phyloP scores from a whole-genome alignment of 345 rosid species.

The Eucalyptus marginata region DNA sequence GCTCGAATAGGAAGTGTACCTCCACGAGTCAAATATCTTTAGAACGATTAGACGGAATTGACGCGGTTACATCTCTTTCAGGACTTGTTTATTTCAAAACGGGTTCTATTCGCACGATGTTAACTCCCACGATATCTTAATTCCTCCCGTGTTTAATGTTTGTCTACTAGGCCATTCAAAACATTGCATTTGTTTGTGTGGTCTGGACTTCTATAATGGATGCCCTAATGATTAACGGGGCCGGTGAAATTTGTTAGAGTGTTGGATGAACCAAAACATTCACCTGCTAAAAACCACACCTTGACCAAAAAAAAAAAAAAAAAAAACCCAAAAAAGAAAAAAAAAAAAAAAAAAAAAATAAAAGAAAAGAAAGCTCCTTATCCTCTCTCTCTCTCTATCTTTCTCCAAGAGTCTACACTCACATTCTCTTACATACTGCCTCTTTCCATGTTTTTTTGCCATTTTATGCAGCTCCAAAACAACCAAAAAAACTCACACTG shows the following conservation, averaged over 20 bases:
- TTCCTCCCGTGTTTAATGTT: background rate
- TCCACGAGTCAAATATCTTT: background rate
- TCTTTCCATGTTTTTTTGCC: background rate
- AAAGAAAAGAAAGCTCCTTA: background rate
- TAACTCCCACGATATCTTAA: rapidly evolving
- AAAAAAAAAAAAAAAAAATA: rapidly evolving
- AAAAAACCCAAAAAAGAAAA: background rate
- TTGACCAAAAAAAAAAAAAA: too few relatives aligned
- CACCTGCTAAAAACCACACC: background rate
- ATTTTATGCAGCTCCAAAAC: background rate
- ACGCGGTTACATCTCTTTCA: rapidly evolving
- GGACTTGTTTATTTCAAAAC: background rate
- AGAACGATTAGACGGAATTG: background rate
- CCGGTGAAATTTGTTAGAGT: background rate
- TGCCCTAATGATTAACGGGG: background rate
- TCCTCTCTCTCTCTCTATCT: background rate
- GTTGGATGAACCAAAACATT: background rate
- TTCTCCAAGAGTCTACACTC: background rate
- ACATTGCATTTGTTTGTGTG: background rate
- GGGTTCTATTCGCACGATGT: rapidly evolving
- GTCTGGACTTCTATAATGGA: background rate
- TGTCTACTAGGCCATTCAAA: background rate
- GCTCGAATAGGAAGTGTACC: background rate
- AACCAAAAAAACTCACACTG: background rate
- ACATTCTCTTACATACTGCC: background rate